Conservation (phyloP, 495 filamentous ascomycete genomes). For the Glarea lozoyensis region DNA sequence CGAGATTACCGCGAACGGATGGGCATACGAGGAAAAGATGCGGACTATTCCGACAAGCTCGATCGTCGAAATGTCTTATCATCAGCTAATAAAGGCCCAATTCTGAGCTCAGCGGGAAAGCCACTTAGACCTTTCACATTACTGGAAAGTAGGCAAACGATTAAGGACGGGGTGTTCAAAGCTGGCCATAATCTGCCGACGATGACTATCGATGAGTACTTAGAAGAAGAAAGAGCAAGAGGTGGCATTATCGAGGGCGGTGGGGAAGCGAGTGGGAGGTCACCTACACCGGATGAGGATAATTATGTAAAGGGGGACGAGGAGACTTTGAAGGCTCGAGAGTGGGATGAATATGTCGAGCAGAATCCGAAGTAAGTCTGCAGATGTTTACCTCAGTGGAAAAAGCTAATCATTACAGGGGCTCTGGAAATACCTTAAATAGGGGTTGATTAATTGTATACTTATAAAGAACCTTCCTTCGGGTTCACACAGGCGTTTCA, state of each 20-base stretch:
- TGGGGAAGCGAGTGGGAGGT: constrained; percentile 63
- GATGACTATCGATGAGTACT: constrained; percentile 96
- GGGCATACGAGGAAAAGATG: constrained; percentile 29
- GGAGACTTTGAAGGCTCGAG: constrained; percentile 87
- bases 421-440: constrained; percentile 81
- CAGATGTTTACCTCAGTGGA: neutral
- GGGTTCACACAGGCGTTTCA: too few relatives aligned
- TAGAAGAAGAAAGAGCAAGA: constrained; percentile 78
- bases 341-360: constrained; percentile 93
- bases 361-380: constrained; percentile 61
- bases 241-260: constrained; percentile 93
- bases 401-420: constrained; percentile 26
- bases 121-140: constrained; percentile 89
- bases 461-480: neutral
- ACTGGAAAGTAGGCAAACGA: constrained; percentile 63
- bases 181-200: constrained; percentile 90
- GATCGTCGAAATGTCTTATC: constrained; percentile 52
- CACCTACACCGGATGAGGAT: constrained; percentile 77
- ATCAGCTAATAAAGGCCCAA: constrained; percentile 53
- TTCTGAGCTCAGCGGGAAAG: constrained; percentile 74
- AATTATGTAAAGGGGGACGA: constrained; percentile 73
- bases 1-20: constrained; percentile 40
- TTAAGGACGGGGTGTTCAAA: constrained; percentile 79
- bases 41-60: constrained; percentile 63
- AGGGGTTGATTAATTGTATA: constrained; percentile 44